Base-by-base conservation (phyloP, 2,329 filamentous ascomycete species). In the Tolypocladium amazonense region DNA sequence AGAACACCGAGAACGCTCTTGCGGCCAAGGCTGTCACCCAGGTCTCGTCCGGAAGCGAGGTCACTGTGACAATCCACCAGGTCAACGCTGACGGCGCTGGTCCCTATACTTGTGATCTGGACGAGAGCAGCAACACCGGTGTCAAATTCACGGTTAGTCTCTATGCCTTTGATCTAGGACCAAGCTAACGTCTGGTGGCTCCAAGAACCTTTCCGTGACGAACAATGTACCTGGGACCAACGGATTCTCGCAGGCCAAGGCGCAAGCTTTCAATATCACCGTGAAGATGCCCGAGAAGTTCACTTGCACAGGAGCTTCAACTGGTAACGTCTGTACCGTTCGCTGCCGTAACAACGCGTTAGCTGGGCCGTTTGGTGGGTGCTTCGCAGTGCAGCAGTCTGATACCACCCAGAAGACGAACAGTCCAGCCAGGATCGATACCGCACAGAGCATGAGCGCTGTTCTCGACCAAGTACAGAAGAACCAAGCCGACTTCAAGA, bases 221-320 rank as follows among this genome's bases (percentile, higher is more conserved):
- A 81, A 86, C 72, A 86, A 86, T 60, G 77, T 86, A 11, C 83
- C 83, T 1, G 83, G 83, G 18, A 67, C 70, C 47, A 85, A 85
- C 60, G 82, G 82, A 18, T 76, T 85, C 60, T 83, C 81, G 0
- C 81, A 83, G 65, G 79, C 73, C 58, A 83, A 83, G 70, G 74
- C 76, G 1, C 71, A 81, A 65, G 72, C 80, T n/a, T 84, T 86
- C 67, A 77, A 79, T 64, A 79, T 87, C 63, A 81, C 77, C 4
- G 76, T 84, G 11, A 73, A 74, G 56, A 77, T 84, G 79, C 81
- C 82, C 2, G 64, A 73, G 33, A 67, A 76, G 50, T 70, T 84
- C 39, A 70, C 72, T 55, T 84, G 81, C 69, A 75, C 72, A 33
- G 81, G 81, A 79, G 78, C 72, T 9, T 82, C 82, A 0, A 82